Conservation (phyloP, 208 protist genomes). For the Wallacemonas sp. region DNA sequence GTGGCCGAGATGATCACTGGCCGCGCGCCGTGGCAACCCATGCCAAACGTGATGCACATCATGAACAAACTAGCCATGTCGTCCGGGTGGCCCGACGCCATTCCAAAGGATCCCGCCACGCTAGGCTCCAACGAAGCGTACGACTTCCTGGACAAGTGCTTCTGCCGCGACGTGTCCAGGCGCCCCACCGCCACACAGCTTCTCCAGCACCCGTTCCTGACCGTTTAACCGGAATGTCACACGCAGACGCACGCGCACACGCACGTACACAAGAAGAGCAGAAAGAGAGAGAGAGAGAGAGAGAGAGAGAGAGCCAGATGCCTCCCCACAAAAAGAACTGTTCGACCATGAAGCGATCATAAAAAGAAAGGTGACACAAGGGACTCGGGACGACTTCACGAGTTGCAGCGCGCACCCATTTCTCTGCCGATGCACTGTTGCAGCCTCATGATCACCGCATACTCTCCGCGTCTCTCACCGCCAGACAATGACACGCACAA, state of each 20-base stretch:
- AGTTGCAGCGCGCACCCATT: too few species aligned
- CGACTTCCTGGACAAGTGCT: constrained; percentile 90
- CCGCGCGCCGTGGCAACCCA: constrained; percentile 78
- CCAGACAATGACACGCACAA: too few species aligned
- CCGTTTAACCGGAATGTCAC: not conserved
- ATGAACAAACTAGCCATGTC: constrained; percentile 91
- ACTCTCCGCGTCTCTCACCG: too few species aligned
- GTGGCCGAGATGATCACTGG: constrained; percentile 92
- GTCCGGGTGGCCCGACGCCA: constrained; percentile 87
- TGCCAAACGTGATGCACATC: constrained; percentile 91
- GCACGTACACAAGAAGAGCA: constrained; percentile 15
- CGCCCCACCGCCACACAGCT: constrained; percentile 68
- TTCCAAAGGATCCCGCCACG: constrained; percentile 70
- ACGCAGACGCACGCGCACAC: constrained; percentile 20
- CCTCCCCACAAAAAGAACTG: too few species aligned
- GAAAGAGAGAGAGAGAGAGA: not conserved
- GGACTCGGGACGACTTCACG: too few species aligned
- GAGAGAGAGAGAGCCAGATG: too few species aligned
- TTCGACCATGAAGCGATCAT: too few species aligned
- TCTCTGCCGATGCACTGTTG: too few species aligned
- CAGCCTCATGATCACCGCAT: too few species aligned
- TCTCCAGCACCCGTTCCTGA: constrained; percentile 82
- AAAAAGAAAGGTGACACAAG: too few species aligned
- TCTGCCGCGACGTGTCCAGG: constrained; percentile 75
- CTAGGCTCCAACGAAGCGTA: constrained; percentile 82